Evolutionary conservation across 108 stramenopile species (phyloP), one percentile per base, ranked within the genome.

Genomic region (Nannochloropsis salina): DNA sequence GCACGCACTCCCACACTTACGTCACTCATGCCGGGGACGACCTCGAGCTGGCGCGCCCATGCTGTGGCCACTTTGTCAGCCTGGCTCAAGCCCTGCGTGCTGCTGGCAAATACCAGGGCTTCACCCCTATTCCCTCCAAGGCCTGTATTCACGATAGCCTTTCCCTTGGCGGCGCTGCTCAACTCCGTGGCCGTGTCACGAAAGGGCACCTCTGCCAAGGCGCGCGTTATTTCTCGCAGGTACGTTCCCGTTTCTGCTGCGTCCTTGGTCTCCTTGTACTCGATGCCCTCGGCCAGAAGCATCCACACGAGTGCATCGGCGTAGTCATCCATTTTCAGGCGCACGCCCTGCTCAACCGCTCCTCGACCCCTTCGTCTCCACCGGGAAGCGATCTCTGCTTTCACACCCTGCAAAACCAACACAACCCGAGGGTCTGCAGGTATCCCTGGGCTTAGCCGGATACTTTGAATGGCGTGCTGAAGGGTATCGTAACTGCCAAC

Each of bases 31-130:
- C 61, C 61, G 20, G 61, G 61, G n/a, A 74, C n/a, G 61, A 74
- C 61, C 61, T 74, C 61, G 20, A 74, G n/a, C 61, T 74, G 61
- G 20, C 61, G 61, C 61, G 61, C 61, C 61, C 61, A 74, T n/a
- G 61, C 61, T 2, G 5, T 74, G 61, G 61, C 61, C 15, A n/a
- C n/a, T n/a, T 74, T 74, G 61, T 74, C 61, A 15, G 61, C 15
- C 61, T 74, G 20, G 61, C 61, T 74, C 61, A 15, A 74, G n/a
- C n/a, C 3, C 61, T 74, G 61, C 61, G 61, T 74, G 15, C 8
- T 15, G n/a, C 61, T n/a, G 20, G 61, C 61, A 15, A 15, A 15
- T 2, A 15, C 8, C 31, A 31, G 31, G 31, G 31, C 31, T 31
- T 31, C 31, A 31, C 1, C 31, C 31, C 31, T 31, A n/a, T n/a